phyloP scores from a whole-genome alignment of 306 rosid species.

The Geum urbanum region DNA sequence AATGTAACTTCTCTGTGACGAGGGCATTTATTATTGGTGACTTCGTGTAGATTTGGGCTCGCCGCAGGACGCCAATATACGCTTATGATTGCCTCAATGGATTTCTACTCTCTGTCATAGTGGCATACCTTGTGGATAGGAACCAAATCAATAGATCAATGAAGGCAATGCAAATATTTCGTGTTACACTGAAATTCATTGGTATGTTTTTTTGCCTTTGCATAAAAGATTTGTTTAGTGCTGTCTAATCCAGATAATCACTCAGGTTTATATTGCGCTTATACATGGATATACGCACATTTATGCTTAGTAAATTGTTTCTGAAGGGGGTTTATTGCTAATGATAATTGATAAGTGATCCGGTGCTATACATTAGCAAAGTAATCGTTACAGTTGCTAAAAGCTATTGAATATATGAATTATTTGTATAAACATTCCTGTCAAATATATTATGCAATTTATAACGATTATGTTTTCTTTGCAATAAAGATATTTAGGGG shows the following conservation, averaged over 20 bases:
- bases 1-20: conserved; percentile 5
- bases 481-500: background rate
- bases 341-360: background rate
- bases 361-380: background rate
- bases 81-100: conserved; percentile 82
- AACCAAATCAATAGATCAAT: conserved; percentile 54
- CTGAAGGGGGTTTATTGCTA: background rate
- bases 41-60: conserved; percentile 80
- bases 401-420: background rate
- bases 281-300: background rate
- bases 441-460: background rate
- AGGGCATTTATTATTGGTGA: conserved; percentile 22
- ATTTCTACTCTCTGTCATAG: conserved; percentile 57
- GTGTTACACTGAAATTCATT: conserved; percentile 57
- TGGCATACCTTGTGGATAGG: conserved; percentile 60
- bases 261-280: background rate
- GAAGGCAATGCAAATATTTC: conserved; percentile 66
- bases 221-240: background rate
- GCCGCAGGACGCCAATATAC: conserved; percentile 56
- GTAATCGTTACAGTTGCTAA: background rate
- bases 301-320: background rate
- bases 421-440: background rate
- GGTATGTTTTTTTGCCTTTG: conserved; percentile 43
- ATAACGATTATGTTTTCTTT: background rate
- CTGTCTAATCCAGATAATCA: background rate